Evolutionary conservation across 2,329 filamentous ascomycete genomes (phyloP).

Genomic region (Curvularia verruculosa): DNA sequence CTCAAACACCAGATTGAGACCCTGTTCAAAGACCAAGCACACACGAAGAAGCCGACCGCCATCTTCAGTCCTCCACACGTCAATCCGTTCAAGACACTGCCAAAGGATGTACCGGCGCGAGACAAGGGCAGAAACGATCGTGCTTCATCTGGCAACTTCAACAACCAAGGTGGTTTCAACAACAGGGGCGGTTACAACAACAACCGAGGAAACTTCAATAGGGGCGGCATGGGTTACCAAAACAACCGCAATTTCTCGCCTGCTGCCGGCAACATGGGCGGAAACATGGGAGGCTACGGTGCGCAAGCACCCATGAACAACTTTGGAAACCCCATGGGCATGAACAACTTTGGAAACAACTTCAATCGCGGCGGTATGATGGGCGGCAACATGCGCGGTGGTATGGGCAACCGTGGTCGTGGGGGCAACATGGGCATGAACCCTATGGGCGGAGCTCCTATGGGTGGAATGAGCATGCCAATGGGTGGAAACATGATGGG

Average conservation of each 20-base stretch:
- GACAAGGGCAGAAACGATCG: conserved; percentile 69
- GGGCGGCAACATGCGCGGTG: conserved; percentile 51
- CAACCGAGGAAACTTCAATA: conserved; percentile 43
- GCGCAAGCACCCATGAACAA: conserved; percentile 51
- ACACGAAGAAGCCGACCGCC: conserved; percentile 70
- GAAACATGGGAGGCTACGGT: conserved; percentile 56
- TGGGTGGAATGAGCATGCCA: conserved; percentile 51
- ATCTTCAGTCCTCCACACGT: conserved; percentile 76
- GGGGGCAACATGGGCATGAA: conserved; percentile 48
- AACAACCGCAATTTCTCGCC: conserved; percentile 48
- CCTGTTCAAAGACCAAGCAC: conserved; percentile 62
- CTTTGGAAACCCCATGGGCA: conserved; percentile 50
- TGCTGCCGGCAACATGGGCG: conserved; percentile 44
- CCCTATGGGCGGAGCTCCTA: conserved; percentile 44
- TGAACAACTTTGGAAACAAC: conserved; percentile 48
- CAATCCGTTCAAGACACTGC: conserved; percentile 90
- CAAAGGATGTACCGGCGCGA: conserved; percentile 81
- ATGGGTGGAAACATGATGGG: conserved; percentile 48
- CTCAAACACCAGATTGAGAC: conserved; percentile 81
- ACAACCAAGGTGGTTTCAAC: conserved; percentile 57
- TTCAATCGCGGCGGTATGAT: conserved; percentile 53
- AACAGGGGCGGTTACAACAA: conserved; percentile 52
- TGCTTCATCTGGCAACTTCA: conserved; percentile 49
- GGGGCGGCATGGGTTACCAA: conserved; percentile 43
- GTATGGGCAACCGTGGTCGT: conserved; percentile 53